A percentile compares a stretch with the other conserved stretches of the same genome.
These are phyloP conservation scores for Neophaeococcomyces mojaviensis DNA, from an alignment of 2,329 filamentous ascomycete species.

Conservation along the genomic window DNA sequence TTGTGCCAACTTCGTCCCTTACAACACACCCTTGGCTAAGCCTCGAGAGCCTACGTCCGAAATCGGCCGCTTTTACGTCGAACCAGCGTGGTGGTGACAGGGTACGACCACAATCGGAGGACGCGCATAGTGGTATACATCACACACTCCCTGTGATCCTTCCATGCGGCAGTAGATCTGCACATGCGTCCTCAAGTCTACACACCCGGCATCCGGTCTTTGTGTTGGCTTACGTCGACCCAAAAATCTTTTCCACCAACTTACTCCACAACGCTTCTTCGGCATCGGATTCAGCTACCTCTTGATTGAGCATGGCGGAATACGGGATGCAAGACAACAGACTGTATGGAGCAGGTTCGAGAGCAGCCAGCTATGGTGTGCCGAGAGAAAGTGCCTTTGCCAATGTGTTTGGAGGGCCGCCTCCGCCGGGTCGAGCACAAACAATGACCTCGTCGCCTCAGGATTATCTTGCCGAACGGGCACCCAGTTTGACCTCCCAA, in stretches of 20 bases:
- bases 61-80: too few relatives aligned
- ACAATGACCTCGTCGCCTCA: conserved; percentile 81
- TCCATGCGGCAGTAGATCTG: too few relatives aligned
- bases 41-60: too few relatives aligned
- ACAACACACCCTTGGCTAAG: too few relatives aligned
- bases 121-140: too few relatives aligned
- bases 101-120: too few relatives aligned
- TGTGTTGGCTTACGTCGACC: background rate
- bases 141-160: too few relatives aligned
- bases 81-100: too few relatives aligned
- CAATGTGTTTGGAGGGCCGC: conserved; percentile 86
- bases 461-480: conserved; percentile 59
- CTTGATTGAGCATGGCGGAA: conserved; percentile 50
- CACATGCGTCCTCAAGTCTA: too few relatives aligned
- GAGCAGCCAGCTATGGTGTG: conserved; percentile 45
- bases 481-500: conserved; percentile 67
- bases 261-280: background rate
- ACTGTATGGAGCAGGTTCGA: conserved; percentile 37
- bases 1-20: too few relatives aligned
- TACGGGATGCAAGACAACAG: conserved; percentile 56
- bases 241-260: background rate
- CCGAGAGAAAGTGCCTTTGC: conserved; percentile 93
- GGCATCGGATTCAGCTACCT: conserved; percentile 16
- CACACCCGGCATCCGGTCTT: too few relatives aligned
- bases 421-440: conserved; percentile 81